These are phyloP conservation scores for Neckera pumila DNA, from an alignment of 225 moss, liverwort and hornwort species.

Conservation along the genomic window DNA sequence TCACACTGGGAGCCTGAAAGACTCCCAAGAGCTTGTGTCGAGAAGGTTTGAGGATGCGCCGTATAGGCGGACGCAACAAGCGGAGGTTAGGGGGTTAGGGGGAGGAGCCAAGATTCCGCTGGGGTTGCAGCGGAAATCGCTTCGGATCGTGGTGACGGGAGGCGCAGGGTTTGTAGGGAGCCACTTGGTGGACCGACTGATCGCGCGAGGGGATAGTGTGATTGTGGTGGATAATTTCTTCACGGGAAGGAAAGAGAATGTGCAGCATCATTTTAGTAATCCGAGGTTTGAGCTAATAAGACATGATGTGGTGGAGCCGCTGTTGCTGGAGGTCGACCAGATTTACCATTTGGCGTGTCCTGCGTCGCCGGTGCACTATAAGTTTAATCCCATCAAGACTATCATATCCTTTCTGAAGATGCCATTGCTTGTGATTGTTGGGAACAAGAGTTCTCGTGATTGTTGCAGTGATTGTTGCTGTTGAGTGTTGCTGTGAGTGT, in stretches of 20 bases:
- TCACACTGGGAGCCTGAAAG: background rate
- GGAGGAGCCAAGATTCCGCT: slow-evolving; percentile 36
- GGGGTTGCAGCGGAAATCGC: slow-evolving; percentile 29
- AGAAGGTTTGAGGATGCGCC: background rate
- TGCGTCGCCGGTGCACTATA: slow-evolving; percentile 55
- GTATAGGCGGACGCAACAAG: background rate
- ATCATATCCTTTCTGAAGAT: slow-evolving; percentile 38
- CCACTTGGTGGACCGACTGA: slow-evolving; percentile 47
- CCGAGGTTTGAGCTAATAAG: slow-evolving; percentile 47
- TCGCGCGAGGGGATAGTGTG: slow-evolving; percentile 40
- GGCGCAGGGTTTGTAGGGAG: slow-evolving; percentile 61
- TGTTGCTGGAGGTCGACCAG: slow-evolving; percentile 52
- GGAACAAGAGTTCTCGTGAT: background rate
- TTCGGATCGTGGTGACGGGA: slow-evolving; percentile 52
- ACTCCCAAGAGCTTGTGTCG: background rate
- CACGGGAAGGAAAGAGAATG: slow-evolving; percentile 54
- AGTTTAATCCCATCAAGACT: slow-evolving; percentile 60
- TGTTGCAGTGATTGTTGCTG: background rate
- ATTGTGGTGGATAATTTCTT: slow-evolving; percentile 62
- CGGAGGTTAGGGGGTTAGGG: background rate
- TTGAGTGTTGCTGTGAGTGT: background rate
- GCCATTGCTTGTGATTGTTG: background rate
- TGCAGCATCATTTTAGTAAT: slow-evolving; percentile 50
- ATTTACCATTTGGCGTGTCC: slow-evolving; percentile 59
- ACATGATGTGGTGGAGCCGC: slow-evolving; percentile 55